Percentiles rank a stretch among this genome's conserved stretches.
Evolutionary conservation across 768 basidiomycete genomes (phyloP).

Genomic region (Termitomyces sp.): DNA sequence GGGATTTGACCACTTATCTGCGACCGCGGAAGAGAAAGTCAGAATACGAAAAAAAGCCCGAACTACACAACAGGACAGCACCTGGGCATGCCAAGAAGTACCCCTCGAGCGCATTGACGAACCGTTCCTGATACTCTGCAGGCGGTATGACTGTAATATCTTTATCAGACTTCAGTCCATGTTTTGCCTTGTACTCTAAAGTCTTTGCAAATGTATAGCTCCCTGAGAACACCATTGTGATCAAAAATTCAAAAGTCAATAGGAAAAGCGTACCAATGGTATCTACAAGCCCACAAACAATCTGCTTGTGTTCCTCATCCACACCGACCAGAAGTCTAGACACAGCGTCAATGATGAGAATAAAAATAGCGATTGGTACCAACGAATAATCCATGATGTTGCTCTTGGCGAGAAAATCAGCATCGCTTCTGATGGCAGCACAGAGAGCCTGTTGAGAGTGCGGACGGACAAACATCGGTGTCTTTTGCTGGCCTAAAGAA

Average conservation of each 20-base stretch:
- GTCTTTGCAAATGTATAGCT: conserved; percentile 86
- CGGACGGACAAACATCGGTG: conserved; percentile 60
- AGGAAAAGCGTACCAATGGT: conserved; percentile 54
- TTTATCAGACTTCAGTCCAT: conserved; percentile 61
- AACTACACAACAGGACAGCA: conserved; percentile 17
- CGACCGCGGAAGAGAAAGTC: not conserved
- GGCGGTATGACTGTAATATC: conserved; percentile 81
- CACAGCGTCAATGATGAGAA: not conserved
- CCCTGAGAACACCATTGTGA: conserved; percentile 30
- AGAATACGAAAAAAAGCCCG: no score
- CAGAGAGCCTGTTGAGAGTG: conserved; percentile 68
- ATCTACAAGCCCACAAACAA: conserved; percentile 78
- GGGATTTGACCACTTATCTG: conserved; percentile 48
- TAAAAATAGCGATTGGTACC: conserved; percentile 18
- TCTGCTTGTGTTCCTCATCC: conserved; percentile 57
- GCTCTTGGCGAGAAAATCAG: conserved; percentile 66
- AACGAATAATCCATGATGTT: conserved; percentile 89
- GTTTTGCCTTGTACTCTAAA: conserved; percentile 81
- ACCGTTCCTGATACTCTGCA: conserved; percentile 72
- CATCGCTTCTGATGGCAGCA: conserved; percentile 64
- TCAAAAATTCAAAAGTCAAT: not conserved
- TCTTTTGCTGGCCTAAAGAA: conserved; percentile 53
- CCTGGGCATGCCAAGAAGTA: conserved; percentile 77
- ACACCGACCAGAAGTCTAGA: conserved; percentile 66
- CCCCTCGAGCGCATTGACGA: conserved; percentile 62